Conservation (phyloP, 2,329 filamentous ascomycete species). For the Allantophomopsis cytisporea region DNA sequence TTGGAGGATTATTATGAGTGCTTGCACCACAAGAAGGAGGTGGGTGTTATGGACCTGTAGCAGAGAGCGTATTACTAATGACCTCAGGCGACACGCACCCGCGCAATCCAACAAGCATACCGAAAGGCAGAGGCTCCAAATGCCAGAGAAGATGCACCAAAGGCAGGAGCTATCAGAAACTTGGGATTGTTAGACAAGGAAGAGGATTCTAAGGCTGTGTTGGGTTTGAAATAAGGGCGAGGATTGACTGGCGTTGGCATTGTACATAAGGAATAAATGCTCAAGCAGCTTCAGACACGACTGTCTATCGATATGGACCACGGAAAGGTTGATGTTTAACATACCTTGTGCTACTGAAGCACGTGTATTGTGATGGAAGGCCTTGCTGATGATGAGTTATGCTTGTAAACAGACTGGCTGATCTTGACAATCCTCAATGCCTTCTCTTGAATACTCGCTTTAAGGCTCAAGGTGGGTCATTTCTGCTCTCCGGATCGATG, state of each 20-base stretch:
- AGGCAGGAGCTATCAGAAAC: constrained; percentile 75
- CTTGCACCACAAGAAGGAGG: constrained; percentile 98
- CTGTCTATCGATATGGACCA: background rate
- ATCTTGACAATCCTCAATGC: no score
- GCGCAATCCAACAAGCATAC: constrained; percentile 72
- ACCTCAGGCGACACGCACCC: constrained; percentile 53
- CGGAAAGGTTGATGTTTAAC: no score
- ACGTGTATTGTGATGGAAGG: no score
- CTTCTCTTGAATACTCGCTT: no score
- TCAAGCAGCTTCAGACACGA: background rate
- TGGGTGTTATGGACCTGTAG: constrained; percentile 25
- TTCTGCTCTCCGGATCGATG: no score
- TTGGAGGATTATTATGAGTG: constrained; percentile 99
- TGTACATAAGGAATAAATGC: constrained; percentile 15
- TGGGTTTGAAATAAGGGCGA: constrained; percentile 18
- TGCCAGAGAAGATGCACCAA: constrained; percentile 68
- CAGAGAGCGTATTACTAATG: background rate
- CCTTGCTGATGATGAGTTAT: no score
- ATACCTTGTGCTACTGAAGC: no score
- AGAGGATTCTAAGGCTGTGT: constrained; percentile 56
- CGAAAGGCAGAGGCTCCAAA: constrained; percentile 65
- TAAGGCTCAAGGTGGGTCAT: no score
- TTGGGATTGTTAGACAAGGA: constrained; percentile 75
- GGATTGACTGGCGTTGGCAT: constrained; percentile 1
- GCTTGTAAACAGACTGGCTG: no score